Base-by-base conservation (phyloP, 495 filamentous ascomycete species). In the Podospora fimiseda region DNA sequence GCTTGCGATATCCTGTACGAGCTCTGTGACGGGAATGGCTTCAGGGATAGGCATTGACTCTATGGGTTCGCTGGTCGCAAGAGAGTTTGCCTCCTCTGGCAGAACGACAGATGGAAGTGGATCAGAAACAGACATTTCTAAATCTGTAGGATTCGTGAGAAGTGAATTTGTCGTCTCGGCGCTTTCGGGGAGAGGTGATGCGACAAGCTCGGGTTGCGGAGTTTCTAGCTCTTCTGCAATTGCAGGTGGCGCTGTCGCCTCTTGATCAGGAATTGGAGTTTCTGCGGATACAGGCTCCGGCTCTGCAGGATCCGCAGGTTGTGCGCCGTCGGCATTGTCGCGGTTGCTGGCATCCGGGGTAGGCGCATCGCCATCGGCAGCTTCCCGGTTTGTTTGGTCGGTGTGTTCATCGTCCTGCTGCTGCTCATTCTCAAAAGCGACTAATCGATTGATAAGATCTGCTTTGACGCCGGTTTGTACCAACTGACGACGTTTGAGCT, bases 1-100 rank as follows among this genome's bases (percentile, higher is more conserved):
- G 67, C 88, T 90, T 50, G 79, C 80, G 19, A 67, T 62, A 47
- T 90, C 87, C 42, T 85, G 82, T 24, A 70, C 48, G 18, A 73
- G 51, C 22, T 64, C 60, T 23, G 56, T 48, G 15, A 52, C 27
- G 27, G 27, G 27, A 33, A 33, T 55, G 21, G 51, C 48, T 19
- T n/a, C n/a, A n/a, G n/a, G n/a, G n/a, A 48, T 22, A n/a, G 56
- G 15, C 11, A 40, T 43, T 4, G 43, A 21, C 9, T 54, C 52
- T 19, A 36, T 8, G 33, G 58, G 27, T 23, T 50, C 54, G 47
- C 47, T 59, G 16, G 40, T 37, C 43, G 33, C n/a, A n/a, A n/a
- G 39, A 33, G 47, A 21, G 22, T 65, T 59, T 14, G 53, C 27
- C 18, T 50, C 52, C 23, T 61, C 56, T 45, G 59, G 51, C 37